Evolutionary conservation across 257 asterid species (phyloP).

Genomic region (Marsdenia floribunda): DNA sequence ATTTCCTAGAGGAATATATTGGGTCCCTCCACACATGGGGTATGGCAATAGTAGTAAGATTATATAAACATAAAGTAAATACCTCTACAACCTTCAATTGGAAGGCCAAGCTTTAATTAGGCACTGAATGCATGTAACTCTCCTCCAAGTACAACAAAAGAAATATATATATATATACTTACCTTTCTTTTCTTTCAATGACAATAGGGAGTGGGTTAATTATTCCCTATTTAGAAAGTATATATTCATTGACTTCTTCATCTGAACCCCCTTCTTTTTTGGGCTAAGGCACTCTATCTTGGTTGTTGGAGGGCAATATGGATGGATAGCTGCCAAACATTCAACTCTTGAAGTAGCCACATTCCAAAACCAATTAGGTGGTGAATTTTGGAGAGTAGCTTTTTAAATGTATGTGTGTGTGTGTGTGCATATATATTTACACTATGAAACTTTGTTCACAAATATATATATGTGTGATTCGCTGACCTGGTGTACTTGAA

Average conservation of each 20-base stretch:
- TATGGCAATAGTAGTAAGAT: background rate
- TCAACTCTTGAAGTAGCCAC: background rate
- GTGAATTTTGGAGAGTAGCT: too few species aligned
- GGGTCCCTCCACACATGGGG: background rate
- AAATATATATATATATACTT: too few species aligned
- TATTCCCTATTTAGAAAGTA: background rate
- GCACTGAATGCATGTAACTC: background rate
- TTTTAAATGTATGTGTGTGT: too few species aligned
- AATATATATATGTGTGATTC: too few species aligned
- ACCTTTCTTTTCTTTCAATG: background rate
- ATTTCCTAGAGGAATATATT: background rate
- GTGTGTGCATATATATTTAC: too few species aligned
- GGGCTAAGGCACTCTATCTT: background rate
- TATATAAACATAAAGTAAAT: too few species aligned
- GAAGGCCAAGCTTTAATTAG: background rate
- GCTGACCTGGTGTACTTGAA: too few species aligned
- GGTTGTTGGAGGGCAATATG: background rate
- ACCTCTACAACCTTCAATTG: background rate
- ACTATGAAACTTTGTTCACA: too few species aligned
- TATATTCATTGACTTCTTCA: background rate
- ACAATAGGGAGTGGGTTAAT: background rate
- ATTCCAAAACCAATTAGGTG: too few species aligned
- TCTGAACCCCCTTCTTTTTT: background rate
- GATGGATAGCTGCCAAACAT: background rate
- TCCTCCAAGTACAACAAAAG: too few species aligned